These are phyloP conservation scores for Aspergillus asperescens DNA, from an alignment of 495 filamentous ascomycete species.

Conservation along the genomic window DNA sequence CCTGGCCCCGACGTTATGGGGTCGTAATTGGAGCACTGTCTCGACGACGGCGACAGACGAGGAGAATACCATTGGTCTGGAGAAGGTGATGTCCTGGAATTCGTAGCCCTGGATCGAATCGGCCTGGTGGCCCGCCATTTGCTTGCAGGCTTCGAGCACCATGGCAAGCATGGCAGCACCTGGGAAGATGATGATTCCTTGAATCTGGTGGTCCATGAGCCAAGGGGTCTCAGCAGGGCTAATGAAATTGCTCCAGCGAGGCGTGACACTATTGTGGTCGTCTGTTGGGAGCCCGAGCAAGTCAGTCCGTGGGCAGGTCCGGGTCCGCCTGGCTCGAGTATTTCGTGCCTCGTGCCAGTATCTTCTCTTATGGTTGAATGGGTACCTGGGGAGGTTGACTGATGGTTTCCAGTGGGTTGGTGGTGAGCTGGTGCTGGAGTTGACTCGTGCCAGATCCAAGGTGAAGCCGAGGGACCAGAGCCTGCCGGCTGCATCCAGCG, in stretches of 20 bases:
- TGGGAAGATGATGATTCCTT: not conserved
- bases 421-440: slow-evolving; percentile 18
- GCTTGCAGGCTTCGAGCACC: not conserved
- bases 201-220: not conserved
- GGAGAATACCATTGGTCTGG: too few species aligned
- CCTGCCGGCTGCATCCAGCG: slow-evolving; percentile 14
- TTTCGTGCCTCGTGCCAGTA: slow-evolving; percentile 2
- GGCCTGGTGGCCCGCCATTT: too few species aligned
- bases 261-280: not conserved
- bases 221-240: not conserved
- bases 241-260: not conserved
- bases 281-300: not conserved
- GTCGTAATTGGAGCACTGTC: too few species aligned
- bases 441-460: slow-evolving; percentile 30
- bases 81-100: too few species aligned
- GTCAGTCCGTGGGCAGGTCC: not conserved
- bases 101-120: too few species aligned
- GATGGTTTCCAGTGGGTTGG: too few species aligned
- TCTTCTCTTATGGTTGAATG: slow-evolving; percentile 34
- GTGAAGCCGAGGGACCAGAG: slow-evolving; percentile 18
- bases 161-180: not conserved
- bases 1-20: too few species aligned
- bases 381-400: slow-evolving; percentile 46
- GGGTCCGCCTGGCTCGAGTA: not conserved
- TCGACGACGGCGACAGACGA: too few species aligned